Base-by-base conservation (phyloP, 352 stramenopile genomes). In the Pythium scleroteichum region DNA sequence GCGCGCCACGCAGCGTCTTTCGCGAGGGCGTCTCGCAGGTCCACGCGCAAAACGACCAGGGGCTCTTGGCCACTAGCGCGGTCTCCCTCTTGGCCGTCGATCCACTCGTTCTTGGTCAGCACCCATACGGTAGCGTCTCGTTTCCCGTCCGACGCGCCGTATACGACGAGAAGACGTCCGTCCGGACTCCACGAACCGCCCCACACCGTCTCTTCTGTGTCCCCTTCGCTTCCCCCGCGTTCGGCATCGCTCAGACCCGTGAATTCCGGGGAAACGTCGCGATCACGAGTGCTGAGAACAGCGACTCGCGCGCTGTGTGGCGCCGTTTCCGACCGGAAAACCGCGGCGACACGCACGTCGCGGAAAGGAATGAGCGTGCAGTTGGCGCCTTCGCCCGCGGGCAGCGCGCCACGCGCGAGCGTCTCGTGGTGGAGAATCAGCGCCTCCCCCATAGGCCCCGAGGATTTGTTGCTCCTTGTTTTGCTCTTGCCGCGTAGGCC, bases 131-230 rank as follows among this genome's bases (percentile, higher is more conserved):
- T 45, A 8, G 53, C n/a, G 6, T 68, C 61, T 1, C 14, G 19
- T 47, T 57, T 53, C 19, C 49, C 66, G 22, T 73, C 54, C 10
- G 57, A 54, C 38, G 13, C 16, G 8, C 80, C 80, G 17, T 63
- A 62, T 13, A 90, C 44, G 33, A 87, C 61, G 24, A 92, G 58
- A 55, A 84, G 75, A 9, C 72, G 64, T 7, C 62, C 68, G 53
- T 90, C 76, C 16, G 73, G 62, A 65, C 79, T 92, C 82, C 64
- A 72, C 6, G 46, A 24, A 9, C 42, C 56, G 27, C 63, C 38
- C 62, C 62, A 69, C 24, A 24, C 35, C 32, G 17, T 9, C 32
- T 7, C 8, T 13, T 27, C 44, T 5, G 4, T n/a, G 23, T 33
- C n/a, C 0, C 23, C 24, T 2, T 51, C 29, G 3, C 22, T 49